These are phyloP conservation scores for Eucalyptus erythrocorys DNA, from an alignment of 345 rosid species.

Conservation along the genomic window DNA sequence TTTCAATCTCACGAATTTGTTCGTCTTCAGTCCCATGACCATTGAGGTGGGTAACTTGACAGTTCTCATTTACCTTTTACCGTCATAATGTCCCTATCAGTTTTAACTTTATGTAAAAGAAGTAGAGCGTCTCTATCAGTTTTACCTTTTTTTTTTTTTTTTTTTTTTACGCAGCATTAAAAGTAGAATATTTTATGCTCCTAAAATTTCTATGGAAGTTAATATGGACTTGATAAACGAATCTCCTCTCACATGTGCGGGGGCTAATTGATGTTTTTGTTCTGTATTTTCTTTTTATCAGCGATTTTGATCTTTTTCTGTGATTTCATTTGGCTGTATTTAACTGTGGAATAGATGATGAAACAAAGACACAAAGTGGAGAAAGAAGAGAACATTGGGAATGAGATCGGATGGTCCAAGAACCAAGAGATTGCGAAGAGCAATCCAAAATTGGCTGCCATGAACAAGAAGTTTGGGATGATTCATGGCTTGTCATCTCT, in stretches of 20 bases:
- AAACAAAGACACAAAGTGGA: constrained; percentile 96
- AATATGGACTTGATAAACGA: neutral
- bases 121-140: neutral
- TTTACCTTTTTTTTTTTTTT: rapidly evolving
- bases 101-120: neutral
- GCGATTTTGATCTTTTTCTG: neutral
- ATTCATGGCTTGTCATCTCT: constrained; percentile 87
- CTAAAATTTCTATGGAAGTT: neutral
- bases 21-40: constrained; percentile 91
- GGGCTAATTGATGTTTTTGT: neutral
- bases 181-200: neutral
- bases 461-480: constrained; percentile 99
- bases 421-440: constrained; percentile 66
- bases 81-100: neutral
- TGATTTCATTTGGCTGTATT: neutral
- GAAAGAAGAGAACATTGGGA: constrained; percentile 66
- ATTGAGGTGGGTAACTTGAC: constrained; percentile 35
- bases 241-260: neutral
- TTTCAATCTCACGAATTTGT: constrained; percentile 76
- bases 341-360: constrained; percentile 52
- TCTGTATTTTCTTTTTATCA: neutral
- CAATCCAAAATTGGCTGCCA: constrained; percentile 81
- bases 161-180: neutral
- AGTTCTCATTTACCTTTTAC: neutral
- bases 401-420: constrained; percentile 86